These are phyloP conservation scores for Penicillium herquei DNA, from an alignment of 495 filamentous ascomycete species.

Conservation along the genomic window DNA sequence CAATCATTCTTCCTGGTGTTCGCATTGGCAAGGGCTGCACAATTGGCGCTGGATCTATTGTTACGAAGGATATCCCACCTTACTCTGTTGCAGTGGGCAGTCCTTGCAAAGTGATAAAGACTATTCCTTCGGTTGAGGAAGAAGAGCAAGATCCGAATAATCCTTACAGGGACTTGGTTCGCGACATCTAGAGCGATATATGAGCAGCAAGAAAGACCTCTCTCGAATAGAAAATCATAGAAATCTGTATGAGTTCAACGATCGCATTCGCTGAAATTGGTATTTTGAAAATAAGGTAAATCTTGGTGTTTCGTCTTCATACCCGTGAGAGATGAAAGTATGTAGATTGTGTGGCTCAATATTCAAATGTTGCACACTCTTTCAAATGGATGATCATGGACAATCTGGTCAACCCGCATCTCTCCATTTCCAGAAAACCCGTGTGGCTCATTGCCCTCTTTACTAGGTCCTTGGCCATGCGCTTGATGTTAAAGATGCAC, in stretches of 20 bases:
- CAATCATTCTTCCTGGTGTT: constrained; percentile 68
- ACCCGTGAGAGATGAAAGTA: no score
- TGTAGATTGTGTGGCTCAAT: neutral
- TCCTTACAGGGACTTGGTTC: constrained; percentile 10
- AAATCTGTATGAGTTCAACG: no score
- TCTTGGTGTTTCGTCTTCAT: no score
- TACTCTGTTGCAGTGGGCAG: constrained; percentile 38
- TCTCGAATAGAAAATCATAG: no score
- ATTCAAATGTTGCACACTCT: neutral
- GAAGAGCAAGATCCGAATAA: constrained; percentile 20
- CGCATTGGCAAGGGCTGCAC: constrained; percentile 47
- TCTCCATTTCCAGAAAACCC: neutral
- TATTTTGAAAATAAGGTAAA: no score
- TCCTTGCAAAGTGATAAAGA: constrained; percentile 23
- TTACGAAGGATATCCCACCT: constrained; percentile 42
- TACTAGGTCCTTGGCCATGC: neutral
- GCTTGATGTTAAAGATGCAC: constrained; percentile 1
- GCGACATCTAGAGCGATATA: no score
- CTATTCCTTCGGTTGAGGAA: constrained; percentile 18
- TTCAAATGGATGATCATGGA: neutral
- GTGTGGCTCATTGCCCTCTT: neutral
- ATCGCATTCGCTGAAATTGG: no score
- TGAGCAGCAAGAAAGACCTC: no score
- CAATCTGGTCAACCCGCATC: neutral
- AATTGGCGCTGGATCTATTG: constrained; percentile 42